Percentiles rank a stretch among this genome's conserved stretches.
phyloP scores from a whole-genome alignment of 179 eudicot species.

The Corrigiola litoralis region DNA sequence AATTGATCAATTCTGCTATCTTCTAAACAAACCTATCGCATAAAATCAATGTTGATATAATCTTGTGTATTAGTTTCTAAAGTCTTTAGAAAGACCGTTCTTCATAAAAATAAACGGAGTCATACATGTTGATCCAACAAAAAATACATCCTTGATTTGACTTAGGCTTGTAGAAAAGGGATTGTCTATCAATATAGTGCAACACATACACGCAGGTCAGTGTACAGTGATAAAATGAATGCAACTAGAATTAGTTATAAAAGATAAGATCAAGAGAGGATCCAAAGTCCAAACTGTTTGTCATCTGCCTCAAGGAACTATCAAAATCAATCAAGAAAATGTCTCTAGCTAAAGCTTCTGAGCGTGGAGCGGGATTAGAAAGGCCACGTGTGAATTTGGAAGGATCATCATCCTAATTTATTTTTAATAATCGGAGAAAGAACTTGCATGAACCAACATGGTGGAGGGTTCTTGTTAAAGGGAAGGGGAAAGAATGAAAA shows the following conservation, averaged over 20 bases:
- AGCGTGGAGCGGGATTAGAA: neutral
- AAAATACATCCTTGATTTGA: too few species aligned
- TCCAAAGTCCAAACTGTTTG: neutral
- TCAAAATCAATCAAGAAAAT: conserved; percentile 1
- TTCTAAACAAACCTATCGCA: too few species aligned
- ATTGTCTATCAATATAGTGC: too few species aligned
- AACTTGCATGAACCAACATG: conserved; percentile 16
- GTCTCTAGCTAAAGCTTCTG: neutral
- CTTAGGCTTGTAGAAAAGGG: too few species aligned
- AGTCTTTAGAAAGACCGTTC: too few species aligned
- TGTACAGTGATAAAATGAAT: too few species aligned
- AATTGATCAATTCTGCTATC: too few species aligned
- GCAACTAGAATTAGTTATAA: neutral
- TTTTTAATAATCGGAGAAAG: neutral
- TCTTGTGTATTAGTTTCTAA: too few species aligned
- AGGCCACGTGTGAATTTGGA: conserved; percentile 14
- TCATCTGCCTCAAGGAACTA: neutral
- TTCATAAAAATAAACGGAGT: too few species aligned
- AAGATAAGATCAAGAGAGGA: neutral
- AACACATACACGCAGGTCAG: too few species aligned
- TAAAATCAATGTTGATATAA: too few species aligned
- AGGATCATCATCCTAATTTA: neutral
- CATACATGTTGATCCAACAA: too few species aligned
- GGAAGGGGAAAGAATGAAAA: neutral
- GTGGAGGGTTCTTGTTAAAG: neutral